Conservation (phyloP, 768 basidiomycete genomes). For the Hygrocybe punicea region DNA sequence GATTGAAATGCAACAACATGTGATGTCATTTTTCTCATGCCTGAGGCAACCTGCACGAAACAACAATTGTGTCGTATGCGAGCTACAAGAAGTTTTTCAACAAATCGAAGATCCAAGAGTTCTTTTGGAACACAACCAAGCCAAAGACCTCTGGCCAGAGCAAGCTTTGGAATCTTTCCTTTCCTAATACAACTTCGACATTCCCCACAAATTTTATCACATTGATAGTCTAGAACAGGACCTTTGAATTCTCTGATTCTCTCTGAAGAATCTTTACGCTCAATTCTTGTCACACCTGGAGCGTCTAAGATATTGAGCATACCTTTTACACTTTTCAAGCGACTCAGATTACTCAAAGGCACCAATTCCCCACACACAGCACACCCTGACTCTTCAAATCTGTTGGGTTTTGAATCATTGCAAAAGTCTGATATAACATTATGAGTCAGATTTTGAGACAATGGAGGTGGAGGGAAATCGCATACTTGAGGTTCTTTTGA, state of each 20-base stretch:
- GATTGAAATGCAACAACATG: conserved; percentile 23
- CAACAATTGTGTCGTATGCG: conserved; percentile 25
- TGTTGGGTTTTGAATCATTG: neutral
- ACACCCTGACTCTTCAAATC: conserved; percentile 29
- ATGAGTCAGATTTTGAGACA: neutral
- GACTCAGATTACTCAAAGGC: conserved; percentile 1
- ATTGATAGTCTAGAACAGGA: conserved; percentile 15
- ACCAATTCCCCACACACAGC: conserved; percentile 29
- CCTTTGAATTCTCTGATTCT: conserved; percentile 11
- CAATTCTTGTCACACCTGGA: conserved; percentile 5
- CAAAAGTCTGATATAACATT: conserved; percentile 3
- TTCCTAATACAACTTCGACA: conserved; percentile 6
- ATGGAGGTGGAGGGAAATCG: conserved; percentile 4
- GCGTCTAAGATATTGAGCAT: conserved; percentile 5
- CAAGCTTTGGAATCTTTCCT: conserved; percentile 6
- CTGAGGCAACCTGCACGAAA: conserved; percentile 23
- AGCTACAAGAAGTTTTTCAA: conserved; percentile 26
- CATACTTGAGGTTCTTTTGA: no score
- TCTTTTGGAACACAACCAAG: conserved; percentile 28
- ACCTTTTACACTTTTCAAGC: conserved; percentile 7
- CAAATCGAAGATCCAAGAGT: conserved; percentile 22
- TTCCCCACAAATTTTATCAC: conserved; percentile 9
- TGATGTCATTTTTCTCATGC: conserved; percentile 13
- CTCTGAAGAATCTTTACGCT: conserved; percentile 1
- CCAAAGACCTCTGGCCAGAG: conserved; percentile 34